phyloP scores from a whole-genome alignment of 2,329 filamentous ascomycete species.

The Botrytis sinoallii region DNA sequence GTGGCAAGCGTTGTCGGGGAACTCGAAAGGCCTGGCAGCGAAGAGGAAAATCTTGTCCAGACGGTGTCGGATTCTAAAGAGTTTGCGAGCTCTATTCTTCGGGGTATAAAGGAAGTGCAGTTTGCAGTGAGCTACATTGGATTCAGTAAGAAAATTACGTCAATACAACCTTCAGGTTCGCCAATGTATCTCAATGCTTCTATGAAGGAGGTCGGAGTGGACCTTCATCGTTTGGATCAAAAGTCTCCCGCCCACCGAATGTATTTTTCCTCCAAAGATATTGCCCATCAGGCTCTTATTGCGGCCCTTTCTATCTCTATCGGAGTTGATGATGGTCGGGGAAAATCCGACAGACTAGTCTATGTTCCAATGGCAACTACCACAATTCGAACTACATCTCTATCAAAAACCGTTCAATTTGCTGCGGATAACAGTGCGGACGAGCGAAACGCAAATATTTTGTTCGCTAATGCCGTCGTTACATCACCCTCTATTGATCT shows the following conservation, averaged over 20 bases:
- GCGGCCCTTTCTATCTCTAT: conserved; percentile 91
- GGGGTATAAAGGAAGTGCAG: conserved; percentile 94
- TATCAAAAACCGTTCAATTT: conserved; percentile 87
- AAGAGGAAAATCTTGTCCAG: conserved; percentile 66
- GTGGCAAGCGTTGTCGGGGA: conserved; percentile 74
- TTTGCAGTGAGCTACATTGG: conserved; percentile 90
- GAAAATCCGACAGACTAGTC: conserved; percentile 78
- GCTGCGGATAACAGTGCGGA: conserved; percentile 67
- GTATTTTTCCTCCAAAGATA: conserved; percentile 92
- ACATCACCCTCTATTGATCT: conserved; percentile 94
- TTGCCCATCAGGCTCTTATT: conserved; percentile 90
- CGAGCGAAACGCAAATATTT: conserved; percentile 90
- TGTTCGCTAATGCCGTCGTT: conserved; percentile 93
- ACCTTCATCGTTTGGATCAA: conserved; percentile 85
- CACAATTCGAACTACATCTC: conserved; percentile 87
- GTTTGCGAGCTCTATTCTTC: conserved; percentile 82
- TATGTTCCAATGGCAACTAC: conserved; percentile 98
- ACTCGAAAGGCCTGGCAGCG: conserved; percentile 58
- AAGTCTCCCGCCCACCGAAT: conserved; percentile 94
- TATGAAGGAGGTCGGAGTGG: conserved; percentile 94
- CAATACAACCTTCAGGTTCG: conserved; percentile 62
- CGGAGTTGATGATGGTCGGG: conserved; percentile 85
- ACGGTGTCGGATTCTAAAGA: conserved; percentile 90
- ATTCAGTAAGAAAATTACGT: conserved; percentile 74
- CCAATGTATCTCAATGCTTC: conserved; percentile 81